phyloP scores from a whole-genome alignment of 192 early-diverging fungal genomes.

The Backusella mclennaniae region DNA sequence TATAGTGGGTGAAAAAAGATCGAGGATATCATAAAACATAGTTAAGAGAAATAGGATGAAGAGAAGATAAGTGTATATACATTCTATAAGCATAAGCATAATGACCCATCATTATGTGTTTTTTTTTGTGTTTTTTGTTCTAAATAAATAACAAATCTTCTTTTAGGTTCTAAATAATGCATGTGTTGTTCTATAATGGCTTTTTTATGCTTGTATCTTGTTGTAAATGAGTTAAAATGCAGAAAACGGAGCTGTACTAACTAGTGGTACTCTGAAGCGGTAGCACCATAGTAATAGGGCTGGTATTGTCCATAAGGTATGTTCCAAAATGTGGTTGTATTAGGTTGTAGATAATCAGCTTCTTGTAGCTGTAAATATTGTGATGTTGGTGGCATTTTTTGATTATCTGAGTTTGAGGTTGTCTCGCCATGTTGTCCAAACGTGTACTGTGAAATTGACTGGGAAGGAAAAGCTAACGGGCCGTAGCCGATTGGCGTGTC shows the following conservation, averaged over 20 bases:
- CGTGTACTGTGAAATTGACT: background rate
- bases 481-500: conserved; percentile 7
- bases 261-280: background rate
- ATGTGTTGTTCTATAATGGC: background rate
- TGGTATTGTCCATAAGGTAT: conserved; percentile 1
- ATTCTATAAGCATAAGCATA: conserved; percentile 1
- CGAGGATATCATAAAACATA: background rate
- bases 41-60: background rate
- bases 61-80: background rate
- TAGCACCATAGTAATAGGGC: background rate
- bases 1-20: background rate
- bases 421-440: background rate
- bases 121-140: background rate
- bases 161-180: background rate
- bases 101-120: background rate
- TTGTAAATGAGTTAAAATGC: background rate
- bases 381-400: background rate
- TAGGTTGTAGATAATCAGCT: background rate
- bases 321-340: background rate
- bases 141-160: background rate
- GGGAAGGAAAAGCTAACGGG: background rate
- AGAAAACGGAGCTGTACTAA: background rate
- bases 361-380: background rate
- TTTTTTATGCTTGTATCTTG: background rate
- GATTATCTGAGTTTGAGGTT: background rate